Percentiles rank a stretch among this genome's conserved stretches.
Evolutionary conservation across 441 rosid species (phyloP).

Genomic region (Metrosideros polymorpha): DNA sequence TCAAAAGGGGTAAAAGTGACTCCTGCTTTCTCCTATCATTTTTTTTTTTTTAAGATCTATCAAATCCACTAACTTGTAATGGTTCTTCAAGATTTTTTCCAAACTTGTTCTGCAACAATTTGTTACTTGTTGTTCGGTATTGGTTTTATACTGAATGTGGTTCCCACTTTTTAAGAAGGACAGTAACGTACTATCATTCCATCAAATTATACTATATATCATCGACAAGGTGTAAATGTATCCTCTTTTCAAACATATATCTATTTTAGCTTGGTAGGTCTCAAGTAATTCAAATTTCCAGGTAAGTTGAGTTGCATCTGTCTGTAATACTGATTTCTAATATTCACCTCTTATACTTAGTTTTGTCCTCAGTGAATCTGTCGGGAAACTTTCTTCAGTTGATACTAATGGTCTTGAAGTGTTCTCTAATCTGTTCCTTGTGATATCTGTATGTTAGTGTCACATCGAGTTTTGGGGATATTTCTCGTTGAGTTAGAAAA

Average conservation of each 20-base stretch:
- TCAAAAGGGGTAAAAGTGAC: not conserved
- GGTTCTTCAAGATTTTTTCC: not conserved
- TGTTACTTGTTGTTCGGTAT: not conserved
- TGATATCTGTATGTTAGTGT: not conserved
- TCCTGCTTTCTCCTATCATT: not conserved
- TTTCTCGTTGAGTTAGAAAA: not conserved
- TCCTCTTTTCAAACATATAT: not conserved
- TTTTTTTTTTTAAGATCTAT: not conserved
- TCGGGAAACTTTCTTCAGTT: not conserved
- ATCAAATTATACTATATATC: not conserved
- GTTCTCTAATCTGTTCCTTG: not conserved
- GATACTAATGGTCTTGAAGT: not conserved
- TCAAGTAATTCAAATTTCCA: not conserved
- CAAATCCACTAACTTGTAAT: not conserved
- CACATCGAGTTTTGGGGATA: not conserved
- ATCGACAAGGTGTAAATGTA: not conserved
- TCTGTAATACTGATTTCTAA: not conserved
- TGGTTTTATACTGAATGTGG: not conserved
- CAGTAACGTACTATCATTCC: not conserved
- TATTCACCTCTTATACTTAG: not conserved
- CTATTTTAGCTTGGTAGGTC: not conserved
- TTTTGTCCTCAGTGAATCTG: not conserved
- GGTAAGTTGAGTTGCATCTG: not conserved
- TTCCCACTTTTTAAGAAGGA: not conserved
- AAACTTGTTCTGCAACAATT: not conserved